These are phyloP conservation scores for Eurotiales sp. DNA, from an alignment of 2,329 filamentous ascomycete genomes.

Conservation along the genomic window DNA sequence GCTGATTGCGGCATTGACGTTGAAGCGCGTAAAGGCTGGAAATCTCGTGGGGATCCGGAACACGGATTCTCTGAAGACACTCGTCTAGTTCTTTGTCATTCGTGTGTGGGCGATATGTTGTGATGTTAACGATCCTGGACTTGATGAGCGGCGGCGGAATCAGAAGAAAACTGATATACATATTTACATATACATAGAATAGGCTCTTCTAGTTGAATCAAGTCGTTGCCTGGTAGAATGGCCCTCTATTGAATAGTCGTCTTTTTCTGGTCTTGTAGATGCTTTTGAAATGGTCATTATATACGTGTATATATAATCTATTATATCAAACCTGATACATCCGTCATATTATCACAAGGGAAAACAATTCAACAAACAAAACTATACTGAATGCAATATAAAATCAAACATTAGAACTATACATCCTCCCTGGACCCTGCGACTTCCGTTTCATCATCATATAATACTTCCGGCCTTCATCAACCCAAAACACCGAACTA, in stretches of 20 bases:
- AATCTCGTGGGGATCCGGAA: slow-evolving; percentile 58
- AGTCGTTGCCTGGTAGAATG: too few species aligned
- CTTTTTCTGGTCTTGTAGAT: too few species aligned
- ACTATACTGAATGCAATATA: not conserved
- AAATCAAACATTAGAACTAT: slow-evolving; percentile 40
- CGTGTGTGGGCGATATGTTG: not conserved
- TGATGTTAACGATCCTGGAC: not conserved
- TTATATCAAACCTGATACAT: too few species aligned
- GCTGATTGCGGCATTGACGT: slow-evolving; percentile 73
- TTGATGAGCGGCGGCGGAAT: not conserved
- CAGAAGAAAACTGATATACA: not conserved
- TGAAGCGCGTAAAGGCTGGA: slow-evolving; percentile 60
- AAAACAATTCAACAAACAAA: not conserved
- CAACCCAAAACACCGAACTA: slow-evolving; percentile 91
- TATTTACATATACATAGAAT: slow-evolving; percentile 1
- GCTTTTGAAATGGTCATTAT: too few species aligned
- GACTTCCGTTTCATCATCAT: slow-evolving; percentile 28
- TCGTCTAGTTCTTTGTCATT: slow-evolving; percentile 1
- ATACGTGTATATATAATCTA: too few species aligned
- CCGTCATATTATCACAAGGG: too few species aligned
- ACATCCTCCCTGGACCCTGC: slow-evolving; percentile 32
- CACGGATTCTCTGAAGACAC: slow-evolving; percentile 31
- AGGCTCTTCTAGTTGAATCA: not conserved
- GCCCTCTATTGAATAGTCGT: too few species aligned
- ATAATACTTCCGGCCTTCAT: slow-evolving; percentile 79